phyloP scores from a whole-genome alignment of 2,329 filamentous ascomycete species.

The Magnaporthales sp. region DNA sequence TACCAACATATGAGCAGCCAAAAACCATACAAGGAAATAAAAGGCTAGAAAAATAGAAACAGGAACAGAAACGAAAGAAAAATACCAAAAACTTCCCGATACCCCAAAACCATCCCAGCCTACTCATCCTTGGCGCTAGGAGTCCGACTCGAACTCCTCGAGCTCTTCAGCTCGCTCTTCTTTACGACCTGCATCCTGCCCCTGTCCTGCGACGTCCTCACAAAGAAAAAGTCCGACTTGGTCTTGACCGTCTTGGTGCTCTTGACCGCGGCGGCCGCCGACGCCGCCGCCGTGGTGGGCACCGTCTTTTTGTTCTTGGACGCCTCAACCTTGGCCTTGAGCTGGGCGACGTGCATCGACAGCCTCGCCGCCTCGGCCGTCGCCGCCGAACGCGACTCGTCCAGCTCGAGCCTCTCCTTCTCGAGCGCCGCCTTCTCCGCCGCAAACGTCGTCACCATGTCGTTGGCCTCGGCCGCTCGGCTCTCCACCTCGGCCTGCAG shows the following conservation, averaged over 20 bases:
- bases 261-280: conserved; percentile 10
- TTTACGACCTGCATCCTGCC: conserved; percentile 13
- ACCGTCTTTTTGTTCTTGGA: conserved; percentile 5
- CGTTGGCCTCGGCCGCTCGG: conserved; percentile 3
- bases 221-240: conserved; percentile 12
- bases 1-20: conserved; percentile 2
- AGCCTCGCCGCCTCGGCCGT: conserved; percentile 9
- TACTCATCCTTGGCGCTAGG: conserved; percentile 8
- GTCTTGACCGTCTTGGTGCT: conserved; percentile 6
- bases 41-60: not conserved
- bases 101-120: no score
- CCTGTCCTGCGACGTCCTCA: conserved; percentile 11
- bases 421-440: conserved; percentile 6
- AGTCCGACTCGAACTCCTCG: conserved; percentile 10
- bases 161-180: conserved; percentile 10
- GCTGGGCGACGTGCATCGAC: conserved; percentile 8
- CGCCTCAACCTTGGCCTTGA: not conserved
- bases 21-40: conserved; percentile 1
- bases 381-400: not conserved
- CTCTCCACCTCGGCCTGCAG: conserved; percentile 3
- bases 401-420: not conserved
- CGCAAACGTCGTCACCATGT: not conserved
- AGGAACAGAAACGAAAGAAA: not conserved
- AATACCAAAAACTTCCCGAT: not conserved
- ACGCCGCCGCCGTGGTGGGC: conserved; percentile 8